Evolutionary conservation across 2,329 filamentous ascomycete species (phyloP), one percentile per base, ranked within the genome.

Genomic region (Coniochaeta sp.): DNA sequence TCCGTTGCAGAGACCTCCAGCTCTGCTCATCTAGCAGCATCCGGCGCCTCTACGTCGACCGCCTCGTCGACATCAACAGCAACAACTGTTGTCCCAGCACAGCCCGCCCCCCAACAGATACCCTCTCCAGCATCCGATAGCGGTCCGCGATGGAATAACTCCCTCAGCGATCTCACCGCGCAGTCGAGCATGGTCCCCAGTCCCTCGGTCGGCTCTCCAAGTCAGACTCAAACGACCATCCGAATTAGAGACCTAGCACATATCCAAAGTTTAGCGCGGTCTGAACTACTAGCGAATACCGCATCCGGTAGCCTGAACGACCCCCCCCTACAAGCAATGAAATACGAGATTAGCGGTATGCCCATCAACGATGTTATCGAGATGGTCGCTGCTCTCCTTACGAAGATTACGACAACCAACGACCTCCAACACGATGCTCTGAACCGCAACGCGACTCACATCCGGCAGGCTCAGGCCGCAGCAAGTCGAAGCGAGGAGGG

Each of bases 311-410:
- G 77, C 60, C 73, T 79, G 60, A 80, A 79, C 64, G 82, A 79
- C 62, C 76, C 78, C 14, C 79, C 78, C 36, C 72, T 79, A 40
- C 81, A 82, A 66, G 80, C 80, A 64, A 82, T 82, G 75, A 86
- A 85, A 71, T 99, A 96, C 72, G 95, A 98, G 74, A 97, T 99
- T 68, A 97, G 93, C 76, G 90, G 86, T 59, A 98, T 99, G 93
- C 95, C 95, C 58, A 96, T 98, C 60, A 87, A 89, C 65, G 93
- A 99, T 71, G 91, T 99, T 67, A 99, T 99, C 71, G 93, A 98
- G 74, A 98, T 99, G 95, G 95, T 99, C 4, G 95, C 95, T 5
- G 95, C 93, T 7, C 82, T 99, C 26, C 80, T 99, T 63, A 96
- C 93, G 60, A 98, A 98, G 74, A 99, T 99, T 68, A 98, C 95